Percentiles rank a stretch among this genome's conserved stretches.
phyloP scores from a whole-genome alignment of 2,329 filamentous ascomycete genomes.

The Pyrenochaeta sp. region DNA sequence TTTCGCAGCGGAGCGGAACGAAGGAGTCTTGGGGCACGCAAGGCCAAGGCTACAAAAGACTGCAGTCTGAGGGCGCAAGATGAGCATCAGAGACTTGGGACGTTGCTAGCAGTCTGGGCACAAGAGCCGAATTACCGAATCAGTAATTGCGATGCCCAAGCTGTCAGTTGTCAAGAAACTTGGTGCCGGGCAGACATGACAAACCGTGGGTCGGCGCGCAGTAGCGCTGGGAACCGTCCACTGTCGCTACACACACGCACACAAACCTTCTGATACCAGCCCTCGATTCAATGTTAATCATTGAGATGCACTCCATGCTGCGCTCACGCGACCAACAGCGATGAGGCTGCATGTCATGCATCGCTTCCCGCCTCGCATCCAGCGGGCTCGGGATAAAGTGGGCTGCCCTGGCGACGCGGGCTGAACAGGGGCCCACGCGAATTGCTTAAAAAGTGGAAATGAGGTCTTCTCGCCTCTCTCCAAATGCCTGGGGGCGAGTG shows the following conservation, averaged over 20 bases:
- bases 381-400: constrained; percentile 10
- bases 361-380: constrained; percentile 13
- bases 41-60: not conserved
- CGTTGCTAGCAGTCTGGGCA: constrained; percentile 15
- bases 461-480: constrained; percentile 17
- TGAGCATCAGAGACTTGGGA: constrained; percentile 1
- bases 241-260: not conserved
- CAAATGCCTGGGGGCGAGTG: too few species aligned
- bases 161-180: constrained; percentile 13
- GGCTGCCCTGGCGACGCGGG: constrained; percentile 18
- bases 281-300: too few species aligned
- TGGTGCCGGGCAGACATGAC: too few species aligned
- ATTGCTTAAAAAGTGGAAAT: constrained; percentile 50
- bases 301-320: too few species aligned
- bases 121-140: constrained; percentile 15
- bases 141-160: constrained; percentile 26
- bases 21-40: not conserved
- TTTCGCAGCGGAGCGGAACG: too few species aligned
- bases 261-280: not conserved
- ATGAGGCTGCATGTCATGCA: constrained; percentile 20
- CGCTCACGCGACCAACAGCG: not conserved
- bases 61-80: constrained; percentile 1
- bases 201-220: too few species aligned
- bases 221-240: not conserved
- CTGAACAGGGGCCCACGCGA: constrained; percentile 17